phyloP scores from a whole-genome alignment of 2,329 filamentous ascomycete species.

The Grosmannia clavigera region DNA sequence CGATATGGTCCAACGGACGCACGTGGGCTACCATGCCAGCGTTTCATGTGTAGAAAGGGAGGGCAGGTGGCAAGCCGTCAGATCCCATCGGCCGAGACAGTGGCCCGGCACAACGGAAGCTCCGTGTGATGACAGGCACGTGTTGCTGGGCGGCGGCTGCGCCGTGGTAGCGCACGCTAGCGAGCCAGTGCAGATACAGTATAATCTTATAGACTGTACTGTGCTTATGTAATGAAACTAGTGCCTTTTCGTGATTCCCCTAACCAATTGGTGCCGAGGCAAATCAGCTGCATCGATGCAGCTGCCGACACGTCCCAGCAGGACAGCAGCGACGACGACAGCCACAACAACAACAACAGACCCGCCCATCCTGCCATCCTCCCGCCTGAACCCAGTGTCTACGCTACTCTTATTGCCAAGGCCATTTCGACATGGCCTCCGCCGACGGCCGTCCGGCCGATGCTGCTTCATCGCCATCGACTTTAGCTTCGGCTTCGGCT shows the following conservation, averaged over 20 bases:
- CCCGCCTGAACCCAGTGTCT: no score
- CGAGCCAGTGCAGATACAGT: no score
- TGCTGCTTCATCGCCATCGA: not conserved
- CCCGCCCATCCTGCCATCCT: no score
- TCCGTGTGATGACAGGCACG: no score
- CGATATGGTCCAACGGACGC: not conserved
- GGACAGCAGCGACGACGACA: not conserved
- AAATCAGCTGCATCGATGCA: not conserved
- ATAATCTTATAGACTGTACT: no score
- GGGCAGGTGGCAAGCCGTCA: no score
- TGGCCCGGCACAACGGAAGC: no score
- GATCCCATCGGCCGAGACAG: no score
- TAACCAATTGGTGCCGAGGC: not conserved
- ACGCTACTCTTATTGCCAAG: no score
- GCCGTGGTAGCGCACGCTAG: slow-evolving; percentile 44
- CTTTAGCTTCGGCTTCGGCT: not conserved
- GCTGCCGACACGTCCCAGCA: not conserved
- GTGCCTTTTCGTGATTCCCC: not conserved
- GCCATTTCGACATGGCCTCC: not conserved
- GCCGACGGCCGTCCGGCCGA: not conserved
- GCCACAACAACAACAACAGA: not conserved
- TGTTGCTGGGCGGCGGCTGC: not conserved
- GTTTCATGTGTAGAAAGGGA: no score
- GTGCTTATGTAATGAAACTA: not conserved
- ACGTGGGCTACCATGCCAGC: not conserved